phyloP scores from a whole-genome alignment of 2,329 filamentous ascomycete species.

The Aspergillus neoniger region DNA sequence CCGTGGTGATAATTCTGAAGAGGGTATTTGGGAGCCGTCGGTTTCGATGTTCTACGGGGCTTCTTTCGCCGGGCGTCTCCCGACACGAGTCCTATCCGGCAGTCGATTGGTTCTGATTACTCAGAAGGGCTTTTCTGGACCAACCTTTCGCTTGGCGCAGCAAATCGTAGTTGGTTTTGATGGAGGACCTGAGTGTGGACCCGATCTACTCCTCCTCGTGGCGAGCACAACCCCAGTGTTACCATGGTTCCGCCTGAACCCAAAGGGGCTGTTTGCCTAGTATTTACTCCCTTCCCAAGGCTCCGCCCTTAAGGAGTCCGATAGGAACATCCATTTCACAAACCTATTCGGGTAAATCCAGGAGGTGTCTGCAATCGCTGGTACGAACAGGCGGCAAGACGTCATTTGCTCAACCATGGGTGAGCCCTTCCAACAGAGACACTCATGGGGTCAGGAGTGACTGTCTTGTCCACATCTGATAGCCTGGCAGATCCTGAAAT shows the following conservation, averaged over 20 bases:
- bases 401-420: conserved; percentile 13
- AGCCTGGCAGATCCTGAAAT: conserved; percentile 1
- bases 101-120: background rate
- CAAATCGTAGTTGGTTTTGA: conserved; percentile 13
- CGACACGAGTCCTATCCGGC: background rate
- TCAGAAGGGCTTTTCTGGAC: conserved; percentile 1
- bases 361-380: conserved; percentile 12
- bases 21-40: background rate
- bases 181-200: conserved; percentile 18
- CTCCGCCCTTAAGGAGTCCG: conserved; percentile 7
- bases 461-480: background rate
- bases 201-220: conserved; percentile 23
- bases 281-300: background rate
- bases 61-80: conserved; percentile 1
- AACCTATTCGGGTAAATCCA: conserved; percentile 6
- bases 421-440: background rate
- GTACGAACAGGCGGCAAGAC: conserved; percentile 13
- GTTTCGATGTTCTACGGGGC: conserved; percentile 2
- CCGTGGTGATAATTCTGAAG: background rate
- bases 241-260: conserved; percentile 19
- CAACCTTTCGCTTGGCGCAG: conserved; percentile 6
- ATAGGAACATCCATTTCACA: conserved; percentile 1
- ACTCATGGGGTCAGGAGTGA: background rate
- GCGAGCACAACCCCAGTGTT: conserved; percentile 12
- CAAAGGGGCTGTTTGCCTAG: background rate